Conservation (phyloP, 495 filamentous ascomycete species). For the Trichoderma gamsii region DNA sequence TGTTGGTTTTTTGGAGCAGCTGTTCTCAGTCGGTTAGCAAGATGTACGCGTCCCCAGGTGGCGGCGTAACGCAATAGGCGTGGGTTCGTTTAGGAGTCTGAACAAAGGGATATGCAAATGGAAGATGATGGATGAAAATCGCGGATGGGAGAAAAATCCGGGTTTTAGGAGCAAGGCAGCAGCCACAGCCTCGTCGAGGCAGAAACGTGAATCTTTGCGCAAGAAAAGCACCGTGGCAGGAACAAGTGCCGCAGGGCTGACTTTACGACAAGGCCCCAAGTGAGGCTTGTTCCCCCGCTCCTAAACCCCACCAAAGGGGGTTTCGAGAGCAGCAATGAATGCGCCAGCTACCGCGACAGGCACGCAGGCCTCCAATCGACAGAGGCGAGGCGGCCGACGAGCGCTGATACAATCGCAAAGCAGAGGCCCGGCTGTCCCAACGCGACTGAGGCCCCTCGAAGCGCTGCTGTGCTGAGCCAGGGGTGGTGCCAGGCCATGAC, state of each 20-base stretch:
- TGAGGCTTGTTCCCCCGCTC: conserved; percentile 13
- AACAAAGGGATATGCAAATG: background rate
- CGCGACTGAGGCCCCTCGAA: background rate
- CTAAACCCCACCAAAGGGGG: conserved; percentile 4
- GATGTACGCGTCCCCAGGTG: conserved; percentile 18
- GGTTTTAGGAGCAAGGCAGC: background rate
- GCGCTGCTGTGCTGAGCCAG: background rate
- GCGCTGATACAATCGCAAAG: background rate
- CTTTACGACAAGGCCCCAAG: background rate
- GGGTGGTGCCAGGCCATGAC: conserved; percentile 11
- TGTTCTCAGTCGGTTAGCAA: conserved; percentile 28
- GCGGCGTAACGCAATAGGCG: conserved; percentile 19
- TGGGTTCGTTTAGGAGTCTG: background rate
- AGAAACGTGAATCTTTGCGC: background rate
- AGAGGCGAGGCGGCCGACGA: background rate
- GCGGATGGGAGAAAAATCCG: conserved; percentile 8
- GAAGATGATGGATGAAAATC: conserved; percentile 19
- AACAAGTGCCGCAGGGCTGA: conserved; percentile 14
- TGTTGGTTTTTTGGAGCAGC: conserved; percentile 16
- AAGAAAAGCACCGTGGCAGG: background rate
- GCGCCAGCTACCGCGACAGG: conserved; percentile 8
- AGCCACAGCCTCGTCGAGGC: conserved; percentile 1
- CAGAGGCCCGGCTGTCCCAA: background rate
- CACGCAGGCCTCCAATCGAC: conserved; percentile 4
- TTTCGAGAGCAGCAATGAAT: background rate